Evolutionary conservation across 1,284 basidiomycete species (phyloP).

Genomic region (Microbotryomycetes sp.): DNA sequence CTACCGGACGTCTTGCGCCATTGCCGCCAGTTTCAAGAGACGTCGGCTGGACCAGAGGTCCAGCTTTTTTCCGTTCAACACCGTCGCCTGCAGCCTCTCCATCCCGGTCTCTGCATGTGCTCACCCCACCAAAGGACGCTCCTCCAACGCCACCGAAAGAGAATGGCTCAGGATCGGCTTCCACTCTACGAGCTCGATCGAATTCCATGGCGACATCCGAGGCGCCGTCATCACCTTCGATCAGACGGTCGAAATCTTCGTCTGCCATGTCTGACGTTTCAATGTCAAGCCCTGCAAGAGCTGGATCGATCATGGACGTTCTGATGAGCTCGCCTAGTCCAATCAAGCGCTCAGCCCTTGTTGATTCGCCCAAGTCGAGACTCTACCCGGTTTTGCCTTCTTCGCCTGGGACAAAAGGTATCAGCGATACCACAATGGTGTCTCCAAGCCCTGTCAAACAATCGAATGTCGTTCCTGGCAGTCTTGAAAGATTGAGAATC

Average conservation of each 20-base stretch:
- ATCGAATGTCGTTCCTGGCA: not conserved
- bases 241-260: not conserved
- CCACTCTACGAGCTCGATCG: not conserved
- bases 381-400: not conserved
- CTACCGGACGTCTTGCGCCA: not conserved
- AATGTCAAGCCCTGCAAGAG: not conserved
- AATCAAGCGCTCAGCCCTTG: not conserved
- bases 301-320: not conserved
- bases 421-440: not conserved
- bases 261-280: not conserved
- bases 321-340: not conserved
- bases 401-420: not conserved
- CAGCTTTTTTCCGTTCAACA: not conserved
- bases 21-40: not conserved
- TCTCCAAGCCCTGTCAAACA: not conserved
- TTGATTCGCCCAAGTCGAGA: not conserved
- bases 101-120: not conserved
- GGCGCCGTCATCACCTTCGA: not conserved
- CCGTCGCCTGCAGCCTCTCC: not conserved
- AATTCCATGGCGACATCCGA: not conserved
- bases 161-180: not conserved
- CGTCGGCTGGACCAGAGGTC: not conserved
- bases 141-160: not conserved
- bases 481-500: not conserved
- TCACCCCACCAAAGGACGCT: not conserved